Conservation (phyloP, 495 filamentous ascomycete genomes). For the Astrocystis sublimbata region DNA sequence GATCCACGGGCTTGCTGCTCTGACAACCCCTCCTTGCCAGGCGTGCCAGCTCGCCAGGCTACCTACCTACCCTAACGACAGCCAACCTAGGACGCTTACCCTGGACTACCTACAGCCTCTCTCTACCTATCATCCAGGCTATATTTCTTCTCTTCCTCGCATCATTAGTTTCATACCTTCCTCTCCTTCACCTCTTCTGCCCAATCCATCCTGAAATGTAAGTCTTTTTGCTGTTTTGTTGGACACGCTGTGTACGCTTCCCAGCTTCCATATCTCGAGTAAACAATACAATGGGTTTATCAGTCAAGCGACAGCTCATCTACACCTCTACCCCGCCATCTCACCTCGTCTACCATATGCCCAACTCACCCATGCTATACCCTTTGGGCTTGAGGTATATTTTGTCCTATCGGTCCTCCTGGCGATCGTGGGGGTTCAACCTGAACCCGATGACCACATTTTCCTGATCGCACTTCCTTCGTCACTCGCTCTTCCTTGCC, state of each 20-base stretch:
- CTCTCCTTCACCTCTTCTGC: not conserved
- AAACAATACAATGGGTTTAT: not conserved
- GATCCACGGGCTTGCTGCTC: not conserved
- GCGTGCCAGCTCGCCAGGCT: not conserved
- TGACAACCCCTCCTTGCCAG: constrained; percentile 2
- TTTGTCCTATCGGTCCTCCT: constrained; percentile 15
- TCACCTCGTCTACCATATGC: constrained; percentile 17
- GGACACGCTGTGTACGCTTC: not conserved
- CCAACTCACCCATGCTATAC: constrained; percentile 15
- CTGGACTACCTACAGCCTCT: constrained; percentile 12
- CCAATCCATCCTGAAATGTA: not conserved
- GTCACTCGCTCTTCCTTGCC: not conserved
- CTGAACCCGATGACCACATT: constrained; percentile 28
- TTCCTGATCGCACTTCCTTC: constrained; percentile 3
- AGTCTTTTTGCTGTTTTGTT: not conserved
- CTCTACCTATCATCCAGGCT: not conserved
- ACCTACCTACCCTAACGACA: too few relatives aligned
- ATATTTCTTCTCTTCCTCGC: constrained; percentile 5
- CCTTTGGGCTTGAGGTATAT: constrained; percentile 33
- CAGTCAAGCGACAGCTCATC: constrained; percentile 10
- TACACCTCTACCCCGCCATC: constrained; percentile 33
- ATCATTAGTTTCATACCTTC: not conserved
- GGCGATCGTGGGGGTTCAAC: too few relatives aligned
- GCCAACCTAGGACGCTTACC: not conserved
- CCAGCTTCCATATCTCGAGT: not conserved